Conservation (phyloP, 2,329 filamentous ascomycete species). For the Purpureocillium lavendulum region DNA sequence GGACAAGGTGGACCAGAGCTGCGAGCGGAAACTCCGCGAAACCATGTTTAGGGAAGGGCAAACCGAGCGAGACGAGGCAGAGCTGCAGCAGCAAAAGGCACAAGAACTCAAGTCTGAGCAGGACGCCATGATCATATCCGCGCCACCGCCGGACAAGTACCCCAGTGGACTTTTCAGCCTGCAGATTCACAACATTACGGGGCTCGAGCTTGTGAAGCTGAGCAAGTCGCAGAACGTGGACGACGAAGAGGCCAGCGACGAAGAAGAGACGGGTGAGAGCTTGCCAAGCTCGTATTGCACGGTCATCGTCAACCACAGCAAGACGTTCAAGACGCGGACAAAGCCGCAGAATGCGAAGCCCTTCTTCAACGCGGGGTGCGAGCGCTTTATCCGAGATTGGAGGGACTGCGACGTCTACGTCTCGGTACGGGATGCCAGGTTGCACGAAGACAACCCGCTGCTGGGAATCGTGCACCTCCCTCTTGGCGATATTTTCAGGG, state of each 20-base stretch:
- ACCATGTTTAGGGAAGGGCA: constrained; percentile 37
- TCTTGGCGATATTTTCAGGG: constrained; percentile 50
- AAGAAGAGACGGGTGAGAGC: constrained; percentile 54
- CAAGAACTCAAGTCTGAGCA: constrained; percentile 55
- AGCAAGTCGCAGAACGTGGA: constrained; percentile 45
- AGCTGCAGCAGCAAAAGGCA: constrained; percentile 58
- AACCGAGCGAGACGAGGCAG: constrained; percentile 44
- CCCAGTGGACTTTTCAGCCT: constrained; percentile 61
- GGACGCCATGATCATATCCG: constrained; percentile 59
- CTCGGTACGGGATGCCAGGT: constrained; percentile 56
- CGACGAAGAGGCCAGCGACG: constrained; percentile 38
- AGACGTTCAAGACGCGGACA: constrained; percentile 60
- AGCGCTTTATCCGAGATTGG: constrained; percentile 65
- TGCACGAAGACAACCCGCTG: constrained; percentile 62
- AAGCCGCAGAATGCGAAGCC: constrained; percentile 73
- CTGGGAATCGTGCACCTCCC: constrained; percentile 64
- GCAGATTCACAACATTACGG: constrained; percentile 65
- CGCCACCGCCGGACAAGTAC: constrained; percentile 53
- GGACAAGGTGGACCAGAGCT: constrained; percentile 42
- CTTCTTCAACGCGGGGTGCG: constrained; percentile 70
- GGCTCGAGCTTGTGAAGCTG: constrained; percentile 52
- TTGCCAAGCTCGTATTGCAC: constrained; percentile 65
- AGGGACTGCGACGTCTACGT: constrained; percentile 58
- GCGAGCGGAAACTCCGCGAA: constrained; percentile 58
- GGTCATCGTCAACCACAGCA: constrained; percentile 65